phyloP scores from a whole-genome alignment of 768 basidiomycete genomes.

The Lanmaoa pseudosensibilis region DNA sequence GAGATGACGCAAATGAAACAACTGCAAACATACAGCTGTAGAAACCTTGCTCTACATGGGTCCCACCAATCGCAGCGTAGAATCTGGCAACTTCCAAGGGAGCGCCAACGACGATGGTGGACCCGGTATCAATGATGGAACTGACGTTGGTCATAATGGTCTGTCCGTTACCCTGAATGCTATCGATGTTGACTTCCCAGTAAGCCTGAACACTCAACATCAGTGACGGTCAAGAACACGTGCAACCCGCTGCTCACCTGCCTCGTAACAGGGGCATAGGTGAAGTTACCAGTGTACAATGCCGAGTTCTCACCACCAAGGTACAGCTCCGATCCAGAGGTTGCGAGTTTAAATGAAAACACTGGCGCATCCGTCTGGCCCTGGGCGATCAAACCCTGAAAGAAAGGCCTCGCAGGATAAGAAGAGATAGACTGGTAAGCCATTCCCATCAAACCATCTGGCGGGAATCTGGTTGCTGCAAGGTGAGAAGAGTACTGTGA shows the following conservation, averaged over 20 bases:
- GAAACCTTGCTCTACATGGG: conserved; percentile 25
- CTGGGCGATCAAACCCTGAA: conserved; percentile 43
- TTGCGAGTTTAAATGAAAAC: conserved; percentile 51
- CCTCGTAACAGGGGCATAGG: conserved; percentile 22
- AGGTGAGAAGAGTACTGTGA: conserved; percentile 7
- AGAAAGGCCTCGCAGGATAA: conserved; percentile 36
- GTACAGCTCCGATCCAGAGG: conserved; percentile 44
- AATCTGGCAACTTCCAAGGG: conserved; percentile 18
- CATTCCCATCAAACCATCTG: conserved; percentile 41
- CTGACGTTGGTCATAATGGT: conserved; percentile 5
- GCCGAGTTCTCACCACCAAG: conserved; percentile 49
- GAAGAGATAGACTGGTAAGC: conserved; percentile 40
- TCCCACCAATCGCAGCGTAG: conserved; percentile 27
- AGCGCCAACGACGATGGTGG: conserved; percentile 11
- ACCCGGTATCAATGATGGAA: conserved; percentile 26
- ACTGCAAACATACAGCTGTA: conserved; percentile 34
- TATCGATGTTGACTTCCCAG: conserved; percentile 22
- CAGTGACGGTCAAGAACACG: not conserved
- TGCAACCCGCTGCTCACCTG: conserved; percentile 1
- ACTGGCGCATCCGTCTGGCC: conserved; percentile 30
- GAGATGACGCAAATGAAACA: not conserved
- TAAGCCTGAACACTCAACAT: conserved; percentile 9
- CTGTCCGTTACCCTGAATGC: not conserved
- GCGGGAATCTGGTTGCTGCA: not conserved
- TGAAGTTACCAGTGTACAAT: conserved; percentile 47